Base-by-base conservation (phyloP, 495 filamentous ascomycete genomes). In the Aspergillus coremiiformis region DNA sequence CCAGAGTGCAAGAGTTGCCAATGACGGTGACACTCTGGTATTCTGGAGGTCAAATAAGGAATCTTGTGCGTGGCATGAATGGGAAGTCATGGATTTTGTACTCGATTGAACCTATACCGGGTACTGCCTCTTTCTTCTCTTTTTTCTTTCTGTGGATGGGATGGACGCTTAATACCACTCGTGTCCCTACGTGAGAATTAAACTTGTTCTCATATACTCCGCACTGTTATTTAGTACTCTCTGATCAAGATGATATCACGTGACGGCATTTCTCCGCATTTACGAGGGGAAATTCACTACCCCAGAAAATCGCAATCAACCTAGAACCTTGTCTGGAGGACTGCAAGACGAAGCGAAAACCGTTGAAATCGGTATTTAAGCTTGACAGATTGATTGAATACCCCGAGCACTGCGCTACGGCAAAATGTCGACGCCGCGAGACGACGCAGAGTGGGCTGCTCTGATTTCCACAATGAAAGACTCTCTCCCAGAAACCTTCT, bases 1-100 rank as follows among this genome's bases (percentile, higher is more conserved):
- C 67, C 69, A 10, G 70, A 71, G 50, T 72, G 69, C 49, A 54
- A 60, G 24, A 65, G 69, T 45, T 73, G 70, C 53, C 44, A 45
- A 11, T 57, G 39, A 55, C 1, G 7, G 32, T 14, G 33, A 20
- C 17, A 39, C 15, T 6, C 9, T 17, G n/a, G 11, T 20, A 1
- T 17, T 45, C 11, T n/a, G 24, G 43, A 10, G 48, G 10, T 43
- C 17, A 14, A 21, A 21, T 44, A 23, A 22, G 49, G 9, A 19
- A 17, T 5, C 7, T 21, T 45, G 24, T 24, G n/a, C 44, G 11
- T n/a, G 24, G 44, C 44, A 24, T 12, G n/a, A 12, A 7, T 46
- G 24, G 14, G 10, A 7, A 20, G 15, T 41, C 8, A 6, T 41
- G 37, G 15, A 8, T 3, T 41, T 21, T 21, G 37, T 3, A 1